Base-by-base conservation (phyloP, 2,329 filamentous ascomycete genomes). In the Bipolaris victoriae region DNA sequence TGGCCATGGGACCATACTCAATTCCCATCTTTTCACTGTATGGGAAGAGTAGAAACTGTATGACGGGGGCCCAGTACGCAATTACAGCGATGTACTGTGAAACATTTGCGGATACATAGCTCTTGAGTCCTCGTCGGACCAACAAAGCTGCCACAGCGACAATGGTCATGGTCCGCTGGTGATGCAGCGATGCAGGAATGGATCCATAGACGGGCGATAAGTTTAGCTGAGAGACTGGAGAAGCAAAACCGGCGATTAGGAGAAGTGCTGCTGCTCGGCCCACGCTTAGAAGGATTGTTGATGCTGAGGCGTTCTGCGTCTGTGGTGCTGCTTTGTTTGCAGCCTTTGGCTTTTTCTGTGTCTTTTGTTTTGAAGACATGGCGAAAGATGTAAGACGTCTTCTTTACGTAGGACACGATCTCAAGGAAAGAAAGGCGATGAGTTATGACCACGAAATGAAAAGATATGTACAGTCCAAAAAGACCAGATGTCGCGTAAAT, bases 161-260 rank as follows among this genome's bases (percentile, higher is more conserved):
- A 3, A 84, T 79, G 66, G 87, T 87, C 61, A 92, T 58, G 87
- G 83, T 71, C 85, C 72, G 84, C 49, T 82, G 79, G 74, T 97
- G 94, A 75, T 88, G 90, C 63, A 89, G 81, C 1, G 86, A 84
- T 0, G 92, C 82, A 1, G 94, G 90, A 36, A 96, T 90, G 15
- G 88, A 87, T 50, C 95, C 95, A 76, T 96, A 98, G 10, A 96
- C 90, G 1, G 95, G 95, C 18, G 92, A 90, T 33, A 98, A 82
- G 37, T 86, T 88, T 61, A 92, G 82, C 71, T 91, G 86, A 0
- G 90, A 94, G 56, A 89, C 84, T 61, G 88, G 86, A 45, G 89
- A 88, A 58, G 84, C 87, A 40, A 88, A 72, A 43, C 88, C 90
- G 9, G 85, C 82, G 44, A 90, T 79, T 24, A 80, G 65, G 60